Base-by-base conservation (phyloP, 2,329 filamentous ascomycete species). In the Coniochaeta sp. region DNA sequence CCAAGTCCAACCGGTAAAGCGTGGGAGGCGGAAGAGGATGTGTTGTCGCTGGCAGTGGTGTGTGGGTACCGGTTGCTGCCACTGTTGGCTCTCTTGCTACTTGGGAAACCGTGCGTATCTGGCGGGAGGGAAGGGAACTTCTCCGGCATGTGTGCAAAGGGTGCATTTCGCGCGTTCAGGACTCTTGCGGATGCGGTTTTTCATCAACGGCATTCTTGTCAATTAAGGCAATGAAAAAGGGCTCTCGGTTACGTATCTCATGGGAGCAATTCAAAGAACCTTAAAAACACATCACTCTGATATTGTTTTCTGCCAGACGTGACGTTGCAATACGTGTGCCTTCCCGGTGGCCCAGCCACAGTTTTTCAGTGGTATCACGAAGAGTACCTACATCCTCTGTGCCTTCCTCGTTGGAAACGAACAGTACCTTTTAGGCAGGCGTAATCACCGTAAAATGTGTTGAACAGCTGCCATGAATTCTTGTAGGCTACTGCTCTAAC, bases 1-100 rank as follows among this genome's bases (percentile, higher is more conserved):
- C 95, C 83, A 99, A 99, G 91, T 91, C 87, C 88, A 99, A 99
- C 89, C 91, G 95, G 89, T 99, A 98, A 93, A 93, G 67, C 58
- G 64, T 62, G 64, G 61, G 42, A 59, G 57, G 40, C 58, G 59
- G 55, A 58, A 50, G 47, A 47, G 47, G 58, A 55, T 61, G 50
- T 59, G 59, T 63, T 58, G 63, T 62, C 56, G 59, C 59, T 55
- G 63, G 60, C 34, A n/a, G 54, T 56, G 30, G 54, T 56, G 14
- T n/a, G 26, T 19, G 22, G 8, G 17, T 55, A 32, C 26, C 19
- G 30, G 28, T 22, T 36, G 4, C 54, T 38, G 24, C 16, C 34
- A 34, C 54, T 19, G 28, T 56, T 36, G 30, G 34, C 28, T 56
- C 4, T 56, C 34, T 65, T 62, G 59, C 63, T 55, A 58, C 28